A percentile compares a stretch with the other conserved stretches of the same genome.
Conservation (phyloP, 257 asterid species). For the Echites panduratus region DNA sequence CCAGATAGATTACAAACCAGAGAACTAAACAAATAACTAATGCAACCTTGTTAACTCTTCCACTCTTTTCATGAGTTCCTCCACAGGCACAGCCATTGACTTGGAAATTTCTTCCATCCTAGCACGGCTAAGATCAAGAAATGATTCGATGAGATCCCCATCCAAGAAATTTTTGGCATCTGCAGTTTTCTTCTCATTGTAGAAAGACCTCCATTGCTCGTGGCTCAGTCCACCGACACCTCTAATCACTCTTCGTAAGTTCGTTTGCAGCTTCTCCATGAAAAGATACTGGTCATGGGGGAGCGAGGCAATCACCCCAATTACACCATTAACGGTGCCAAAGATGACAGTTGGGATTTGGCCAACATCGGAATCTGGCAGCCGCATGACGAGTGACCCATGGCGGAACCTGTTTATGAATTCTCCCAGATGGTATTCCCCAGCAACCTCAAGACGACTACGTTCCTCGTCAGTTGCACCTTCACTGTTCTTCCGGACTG, state of each 20-base stretch:
- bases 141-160: conserved; percentile 89
- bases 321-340: conserved; percentile 91
- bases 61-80: conserved; percentile 93
- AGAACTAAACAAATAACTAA: conserved; percentile 22
- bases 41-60: conserved; percentile 94
- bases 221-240: conserved; percentile 96
- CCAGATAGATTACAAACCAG: too few relatives aligned
- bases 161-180: conserved; percentile 85
- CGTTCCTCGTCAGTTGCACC: conserved; percentile 98
- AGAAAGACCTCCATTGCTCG: conserved; percentile 95
- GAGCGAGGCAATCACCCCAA: conserved; percentile 88
- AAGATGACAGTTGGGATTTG: conserved; percentile 92
- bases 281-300: conserved; percentile 72
- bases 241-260: conserved; percentile 78
- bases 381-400: conserved; percentile 93
- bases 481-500: conserved; percentile 87
- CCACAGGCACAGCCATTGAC: conserved; percentile 64
- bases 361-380: conserved; percentile 87
- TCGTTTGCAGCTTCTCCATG: conserved; percentile 73
- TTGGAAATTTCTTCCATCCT: conserved; percentile 76
- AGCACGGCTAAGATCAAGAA: conserved; percentile 70
- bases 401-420: conserved; percentile 85
- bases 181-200: conserved; percentile 75
- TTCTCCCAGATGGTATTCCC: conserved; percentile 97
- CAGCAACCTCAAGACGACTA: conserved; percentile 94